phyloP scores from a whole-genome alignment of 2,329 filamentous ascomycete species.

The Xylaria sp. region DNA sequence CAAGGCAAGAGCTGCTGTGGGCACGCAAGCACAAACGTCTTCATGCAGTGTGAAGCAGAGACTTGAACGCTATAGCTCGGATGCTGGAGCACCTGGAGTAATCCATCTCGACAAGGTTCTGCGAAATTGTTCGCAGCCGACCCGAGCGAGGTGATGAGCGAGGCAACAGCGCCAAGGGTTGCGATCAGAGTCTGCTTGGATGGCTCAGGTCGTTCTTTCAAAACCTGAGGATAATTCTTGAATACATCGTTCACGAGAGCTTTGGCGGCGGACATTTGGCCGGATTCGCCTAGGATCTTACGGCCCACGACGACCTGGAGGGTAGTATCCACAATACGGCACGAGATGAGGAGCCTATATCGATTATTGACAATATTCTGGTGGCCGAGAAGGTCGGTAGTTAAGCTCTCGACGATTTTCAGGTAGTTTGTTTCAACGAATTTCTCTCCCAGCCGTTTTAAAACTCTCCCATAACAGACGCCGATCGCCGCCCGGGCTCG shows the following conservation, averaged over 20 bases:
- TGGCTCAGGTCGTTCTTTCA: conserved; percentile 86
- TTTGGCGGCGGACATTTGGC: conserved; percentile 80
- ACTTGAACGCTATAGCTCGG: conserved; percentile 96
- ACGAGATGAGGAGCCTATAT: conserved; percentile 81
- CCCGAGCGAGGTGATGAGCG: conserved; percentile 77
- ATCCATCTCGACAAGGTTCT: conserved; percentile 80
- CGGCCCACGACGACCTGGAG: conserved; percentile 82
- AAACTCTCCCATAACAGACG: conserved; percentile 81
- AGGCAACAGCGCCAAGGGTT: conserved; percentile 76
- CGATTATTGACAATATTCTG: conserved; percentile 78
- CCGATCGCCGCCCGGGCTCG: conserved; percentile 80
- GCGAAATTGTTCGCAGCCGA: conserved; percentile 80
- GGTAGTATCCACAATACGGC: conserved; percentile 81
- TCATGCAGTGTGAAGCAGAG: conserved; percentile 82
- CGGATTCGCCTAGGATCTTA: conserved; percentile 84
- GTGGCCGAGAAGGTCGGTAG: conserved; percentile 78
- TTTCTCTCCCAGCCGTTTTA: conserved; percentile 78
- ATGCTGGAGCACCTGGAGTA: conserved; percentile 90
- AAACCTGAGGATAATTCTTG: conserved; percentile 89
- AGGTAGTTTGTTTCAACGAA: conserved; percentile 83
- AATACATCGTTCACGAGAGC: conserved; percentile 83
- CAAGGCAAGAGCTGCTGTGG: conserved; percentile 90
- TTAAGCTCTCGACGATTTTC: conserved; percentile 78
- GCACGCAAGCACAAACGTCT: conserved; percentile 84
- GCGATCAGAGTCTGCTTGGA: conserved; percentile 83